Evolutionary conservation across 2,329 filamentous ascomycete genomes (phyloP).

Genomic region (Stemphylium beticola): DNA sequence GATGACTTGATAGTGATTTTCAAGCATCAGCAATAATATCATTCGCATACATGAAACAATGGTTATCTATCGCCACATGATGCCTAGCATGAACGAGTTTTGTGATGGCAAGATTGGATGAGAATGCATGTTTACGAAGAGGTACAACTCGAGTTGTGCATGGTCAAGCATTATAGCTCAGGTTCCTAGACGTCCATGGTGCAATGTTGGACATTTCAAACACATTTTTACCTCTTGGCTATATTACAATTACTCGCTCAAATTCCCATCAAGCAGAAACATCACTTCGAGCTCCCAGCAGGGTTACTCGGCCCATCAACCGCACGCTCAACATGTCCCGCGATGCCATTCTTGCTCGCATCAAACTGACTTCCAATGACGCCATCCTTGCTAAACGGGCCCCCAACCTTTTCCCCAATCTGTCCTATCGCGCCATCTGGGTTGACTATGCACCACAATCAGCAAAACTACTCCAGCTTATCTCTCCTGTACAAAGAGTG

Average conservation of each 20-base stretch:
- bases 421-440: constrained; percentile 58
- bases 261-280: background rate
- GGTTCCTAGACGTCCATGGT: too few relatives aligned
- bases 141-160: too few relatives aligned
- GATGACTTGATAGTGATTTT: too few relatives aligned
- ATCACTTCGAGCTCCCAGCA: constrained; percentile 35
- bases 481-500: too few relatives aligned
- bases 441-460: constrained; percentile 43
- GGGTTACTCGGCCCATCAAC: constrained; percentile 52
- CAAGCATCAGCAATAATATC: background rate
- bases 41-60: too few relatives aligned
- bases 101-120: too few relatives aligned
- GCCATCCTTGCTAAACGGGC: constrained; percentile 56
- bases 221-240: constrained; percentile 8
- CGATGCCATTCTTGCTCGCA: constrained; percentile 59
- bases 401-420: constrained; percentile 56
- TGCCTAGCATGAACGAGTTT: too few relatives aligned
- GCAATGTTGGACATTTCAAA: too few relatives aligned
- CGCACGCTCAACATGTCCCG: constrained; percentile 59
- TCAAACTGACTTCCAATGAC: constrained; percentile 62
- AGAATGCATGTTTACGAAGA: too few relatives aligned
- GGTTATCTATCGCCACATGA: too few relatives aligned
- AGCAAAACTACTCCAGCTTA: background rate
- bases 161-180: too few relatives aligned
- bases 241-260: constrained; percentile 2